phyloP scores from a whole-genome alignment of 2,329 filamentous ascomycete genomes.

The Aureobasidium sp. region DNA sequence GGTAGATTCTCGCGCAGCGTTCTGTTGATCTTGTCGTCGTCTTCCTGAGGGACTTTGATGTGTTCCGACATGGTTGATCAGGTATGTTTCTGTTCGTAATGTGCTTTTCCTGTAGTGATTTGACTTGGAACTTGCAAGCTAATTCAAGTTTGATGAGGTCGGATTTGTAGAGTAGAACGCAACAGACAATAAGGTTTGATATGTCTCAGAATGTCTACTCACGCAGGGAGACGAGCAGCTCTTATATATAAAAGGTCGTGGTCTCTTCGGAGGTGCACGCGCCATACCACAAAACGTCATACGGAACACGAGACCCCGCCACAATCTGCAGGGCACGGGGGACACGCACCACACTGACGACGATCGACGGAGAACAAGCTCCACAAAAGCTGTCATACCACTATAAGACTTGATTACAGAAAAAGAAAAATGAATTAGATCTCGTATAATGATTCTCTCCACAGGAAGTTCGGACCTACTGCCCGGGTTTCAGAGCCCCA shows the following conservation, averaged over 20 bases:
- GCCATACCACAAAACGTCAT: background rate
- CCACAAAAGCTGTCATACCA: slow-evolving; percentile 1
- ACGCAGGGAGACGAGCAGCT: background rate
- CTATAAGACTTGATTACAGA: background rate
- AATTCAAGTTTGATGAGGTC: background rate
- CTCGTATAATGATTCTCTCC: too few species aligned
- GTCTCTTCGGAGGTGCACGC: background rate
- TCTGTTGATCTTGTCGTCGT: background rate
- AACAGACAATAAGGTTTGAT: background rate
- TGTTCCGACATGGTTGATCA: background rate
- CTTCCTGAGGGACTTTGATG: background rate
- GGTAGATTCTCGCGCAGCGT: background rate
- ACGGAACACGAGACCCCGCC: background rate
- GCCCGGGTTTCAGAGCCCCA: slow-evolving; percentile 14
- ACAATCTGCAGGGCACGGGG: background rate
- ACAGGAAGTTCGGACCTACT: background rate
- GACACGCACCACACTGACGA: background rate
- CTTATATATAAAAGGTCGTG: background rate
- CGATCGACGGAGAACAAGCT: background rate
- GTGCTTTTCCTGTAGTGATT: background rate
- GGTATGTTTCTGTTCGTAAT: background rate
- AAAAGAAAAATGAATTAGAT: background rate
- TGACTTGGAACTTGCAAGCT: background rate
- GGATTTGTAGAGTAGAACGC: background rate
- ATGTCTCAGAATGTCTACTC: background rate